A percentile compares a stretch with the other conserved stretches of the same genome.
phyloP scores from a whole-genome alignment of 2,329 filamentous ascomycete genomes.

The Colletotrichum melonis region DNA sequence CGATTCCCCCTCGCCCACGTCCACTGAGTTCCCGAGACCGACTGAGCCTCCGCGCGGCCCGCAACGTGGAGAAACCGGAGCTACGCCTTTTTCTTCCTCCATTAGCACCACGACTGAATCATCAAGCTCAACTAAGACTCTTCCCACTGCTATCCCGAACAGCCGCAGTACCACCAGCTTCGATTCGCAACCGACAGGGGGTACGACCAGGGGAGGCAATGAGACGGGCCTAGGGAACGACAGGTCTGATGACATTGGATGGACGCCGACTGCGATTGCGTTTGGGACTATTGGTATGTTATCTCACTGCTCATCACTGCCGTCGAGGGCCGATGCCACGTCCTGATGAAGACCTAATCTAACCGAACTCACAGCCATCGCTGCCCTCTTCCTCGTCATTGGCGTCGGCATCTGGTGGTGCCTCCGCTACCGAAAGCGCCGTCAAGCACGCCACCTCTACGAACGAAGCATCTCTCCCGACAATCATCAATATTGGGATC shows the following conservation, averaged over 20 bases:
- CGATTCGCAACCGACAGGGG: not conserved
- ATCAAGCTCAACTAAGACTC: not conserved
- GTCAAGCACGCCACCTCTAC: constrained; percentile 7
- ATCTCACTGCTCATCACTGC: not conserved
- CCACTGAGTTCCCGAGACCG: not conserved
- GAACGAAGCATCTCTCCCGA: constrained; percentile 3
- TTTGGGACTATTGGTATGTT: constrained; percentile 32
- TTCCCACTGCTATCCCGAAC: constrained; percentile 9
- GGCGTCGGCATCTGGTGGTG: constrained; percentile 34
- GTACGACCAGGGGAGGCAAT: constrained; percentile 1
- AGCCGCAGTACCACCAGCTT: not conserved
- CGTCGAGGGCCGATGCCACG: too few species aligned
- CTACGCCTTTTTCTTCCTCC: not conserved
- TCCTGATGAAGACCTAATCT: not conserved
- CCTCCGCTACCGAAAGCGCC: constrained; percentile 22
- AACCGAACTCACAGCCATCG: constrained; percentile 12
- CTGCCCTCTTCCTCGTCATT: constrained; percentile 22
- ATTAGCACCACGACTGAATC: constrained; percentile 1
- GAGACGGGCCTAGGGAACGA: constrained; percentile 16
- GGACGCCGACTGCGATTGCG: constrained; percentile 32
- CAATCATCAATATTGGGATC: constrained; percentile 13
- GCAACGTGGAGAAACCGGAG: not conserved
- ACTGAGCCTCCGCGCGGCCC: not conserved
- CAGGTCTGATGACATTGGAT: constrained; percentile 13
- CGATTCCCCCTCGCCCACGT: not conserved